Base-by-base conservation (phyloP, 768 basidiomycete species). In the Lentinula sp. region DNA sequence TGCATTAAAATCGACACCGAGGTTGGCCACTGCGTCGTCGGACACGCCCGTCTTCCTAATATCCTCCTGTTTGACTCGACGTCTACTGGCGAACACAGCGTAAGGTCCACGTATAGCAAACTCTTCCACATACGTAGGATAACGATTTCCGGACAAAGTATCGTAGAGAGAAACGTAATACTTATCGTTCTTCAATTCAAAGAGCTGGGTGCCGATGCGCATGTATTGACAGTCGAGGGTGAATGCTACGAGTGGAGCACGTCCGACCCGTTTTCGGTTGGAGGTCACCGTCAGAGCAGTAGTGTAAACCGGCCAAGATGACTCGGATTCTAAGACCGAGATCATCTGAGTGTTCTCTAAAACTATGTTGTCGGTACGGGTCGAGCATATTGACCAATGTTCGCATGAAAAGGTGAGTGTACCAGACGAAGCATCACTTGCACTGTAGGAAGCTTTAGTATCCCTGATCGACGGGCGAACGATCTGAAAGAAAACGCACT, bases 201-300 rank as follows among this genome's bases (percentile, higher is more conserved):
- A 60, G n/a, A 60, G 46, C 20, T 60, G 59, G 9, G 59, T 32
- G n/a, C 59, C 59, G 8, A 60, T 12, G 15, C 59, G 45, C 4
- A 60, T 28, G 43, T 33, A 33, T 28, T 16, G 33, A 23, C 20
- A 37, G 20, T 49, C 59, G 5, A 6, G 46, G 28, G 35, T 20
- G 35, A 60, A 62, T 15, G 57, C 39, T 15, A 43, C 61, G 6
- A 48, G 57, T 15, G 61, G 37, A 9, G 37, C 37, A 20, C 6
- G 61, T 45, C 43, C 37, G 16, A 16, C 61, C 23, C 13, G 37
- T 35, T 9, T 35, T 58, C 5, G 39, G n/a, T 32, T 16, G 16
- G 46, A 28, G 12, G 8, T 23, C 60, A 13, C 16, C 33, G 33
- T n/a, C 48, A 18, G 59, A 33, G 52, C 10, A 23, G 23, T 15